phyloP scores from a whole-genome alignment of 2,329 filamentous ascomycete genomes.

The Fonsecaea pugnacius region DNA sequence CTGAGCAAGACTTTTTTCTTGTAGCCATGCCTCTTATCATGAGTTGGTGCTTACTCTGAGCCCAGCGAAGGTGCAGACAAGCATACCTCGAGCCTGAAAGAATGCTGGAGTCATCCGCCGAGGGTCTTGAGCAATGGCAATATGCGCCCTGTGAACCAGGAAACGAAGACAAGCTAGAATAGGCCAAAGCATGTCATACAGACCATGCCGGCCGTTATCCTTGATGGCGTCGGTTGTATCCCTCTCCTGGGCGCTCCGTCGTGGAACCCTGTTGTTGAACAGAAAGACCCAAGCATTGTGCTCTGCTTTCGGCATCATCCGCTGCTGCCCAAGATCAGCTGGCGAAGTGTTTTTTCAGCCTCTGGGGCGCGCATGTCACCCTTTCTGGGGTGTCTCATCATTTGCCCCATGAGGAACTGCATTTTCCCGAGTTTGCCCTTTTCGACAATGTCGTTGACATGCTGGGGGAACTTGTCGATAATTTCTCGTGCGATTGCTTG shows the following conservation, averaged over 20 bases:
- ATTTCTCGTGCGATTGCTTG: slow-evolving; percentile 57
- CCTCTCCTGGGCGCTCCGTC: not conserved
- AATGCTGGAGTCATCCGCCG: not conserved
- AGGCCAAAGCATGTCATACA: not conserved
- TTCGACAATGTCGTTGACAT: slow-evolving; percentile 63
- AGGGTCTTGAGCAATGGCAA: not conserved
- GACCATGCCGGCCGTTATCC: not conserved
- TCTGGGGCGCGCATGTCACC: slow-evolving; percentile 65
- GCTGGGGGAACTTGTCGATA: slow-evolving; percentile 59
- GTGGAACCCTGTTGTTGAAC: not conserved
- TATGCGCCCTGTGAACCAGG: not conserved
- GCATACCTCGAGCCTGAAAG: not conserved
- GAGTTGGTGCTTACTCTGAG: not conserved
- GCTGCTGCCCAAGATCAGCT: slow-evolving; percentile 16
- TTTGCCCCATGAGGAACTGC: slow-evolving; percentile 70
- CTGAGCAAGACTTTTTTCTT: not conserved
- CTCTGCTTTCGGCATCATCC: slow-evolving; percentile 2
- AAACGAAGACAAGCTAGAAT: not conserved
- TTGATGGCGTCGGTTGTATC: not conserved
- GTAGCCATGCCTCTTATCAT: not conserved
- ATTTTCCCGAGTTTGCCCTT: slow-evolving; percentile 68
- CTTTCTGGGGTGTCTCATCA: slow-evolving; percentile 65
- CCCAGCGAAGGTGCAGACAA: not conserved
- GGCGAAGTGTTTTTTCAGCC: slow-evolving; percentile 59
- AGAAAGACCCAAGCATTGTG: not conserved